Conservation (phyloP, 139 green algal genomes). For the Micractinium sp. region DNA sequence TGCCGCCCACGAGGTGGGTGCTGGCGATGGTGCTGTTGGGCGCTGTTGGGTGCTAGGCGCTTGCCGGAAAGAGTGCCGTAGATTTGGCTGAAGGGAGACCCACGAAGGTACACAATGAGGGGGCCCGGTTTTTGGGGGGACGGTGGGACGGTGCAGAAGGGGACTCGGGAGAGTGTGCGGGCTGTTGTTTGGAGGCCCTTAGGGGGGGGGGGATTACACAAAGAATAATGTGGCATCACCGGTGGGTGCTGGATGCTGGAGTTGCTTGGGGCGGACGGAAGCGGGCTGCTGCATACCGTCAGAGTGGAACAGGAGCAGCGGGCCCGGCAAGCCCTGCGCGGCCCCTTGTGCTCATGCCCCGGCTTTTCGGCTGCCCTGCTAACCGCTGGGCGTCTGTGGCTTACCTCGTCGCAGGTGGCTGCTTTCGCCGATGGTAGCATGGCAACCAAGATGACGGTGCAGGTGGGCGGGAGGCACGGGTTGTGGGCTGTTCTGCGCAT, state of each 20-base stretch:
- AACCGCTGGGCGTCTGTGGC: background rate
- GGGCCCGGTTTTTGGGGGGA: too few relatives aligned
- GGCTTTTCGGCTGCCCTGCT: background rate
- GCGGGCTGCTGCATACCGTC: background rate
- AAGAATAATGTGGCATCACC: too few relatives aligned
- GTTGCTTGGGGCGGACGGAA: background rate
- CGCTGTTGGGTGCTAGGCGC: too few relatives aligned
- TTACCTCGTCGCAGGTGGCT: constrained; percentile 30
- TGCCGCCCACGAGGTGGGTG: constrained; percentile 80
- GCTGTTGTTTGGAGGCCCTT: too few relatives aligned
- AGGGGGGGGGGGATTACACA: too few relatives aligned
- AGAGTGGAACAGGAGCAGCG: background rate
- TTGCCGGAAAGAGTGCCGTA: too few relatives aligned
- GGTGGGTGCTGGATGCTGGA: background rate
- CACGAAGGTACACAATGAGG: too few relatives aligned
- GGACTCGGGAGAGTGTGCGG: too few relatives aligned
- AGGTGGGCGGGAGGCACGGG: constrained; percentile 1
- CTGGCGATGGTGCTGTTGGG: background rate
- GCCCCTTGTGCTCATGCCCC: background rate
- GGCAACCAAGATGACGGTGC: constrained; percentile 89
- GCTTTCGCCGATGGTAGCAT: constrained; percentile 79
- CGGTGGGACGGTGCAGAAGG: too few relatives aligned
- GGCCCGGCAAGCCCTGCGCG: too few relatives aligned
- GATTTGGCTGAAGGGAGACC: too few relatives aligned
- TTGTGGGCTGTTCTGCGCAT: background rate